Base-by-base conservation (phyloP, 2,329 filamentous ascomycete genomes). In the Pseudogymnoascus sp. region DNA sequence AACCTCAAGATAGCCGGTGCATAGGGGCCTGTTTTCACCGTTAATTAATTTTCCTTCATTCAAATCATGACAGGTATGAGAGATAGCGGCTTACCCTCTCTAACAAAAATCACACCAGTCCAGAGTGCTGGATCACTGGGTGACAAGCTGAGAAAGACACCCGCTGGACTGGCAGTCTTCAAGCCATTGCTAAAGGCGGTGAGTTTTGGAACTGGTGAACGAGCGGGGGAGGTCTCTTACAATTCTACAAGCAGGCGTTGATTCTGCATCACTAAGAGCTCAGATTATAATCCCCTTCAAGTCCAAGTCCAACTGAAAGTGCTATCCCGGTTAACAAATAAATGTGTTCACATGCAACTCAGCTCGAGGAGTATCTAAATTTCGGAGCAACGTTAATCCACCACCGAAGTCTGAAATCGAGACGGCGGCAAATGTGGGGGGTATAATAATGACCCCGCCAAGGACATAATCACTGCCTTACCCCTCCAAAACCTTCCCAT, bases 41-140 rank as follows among this genome's bases (percentile, higher is more conserved):
- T 4, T 23, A 23, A 62, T 40, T 28, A 63, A 56, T 38, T n/a
- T 59, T 34, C 14, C 28, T 28, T 7, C 59, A 34, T 43, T 37
- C 43, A 18, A 37, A 62, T n/a, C 42, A 63, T 64, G 62, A 66
- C 60, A 23, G 49, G 34, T 62, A 56, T 38, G 18, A 49, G 34
- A 53, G 6, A 36, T 69, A 38, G 65, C 61, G 21, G 63, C 67
- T 68, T 79, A 95, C 93, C 93, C 80, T 90, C 88, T 63, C 91
- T 89, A 66, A 96, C 86, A 73, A 97, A 97, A 28, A 97, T 80
- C 18, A 96, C 89, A n/a, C 91, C 93, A 34, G 88, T 88, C 93
- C 93, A 97, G 59, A 92, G 78, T 14, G 86, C 86, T 16, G 90
- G 86, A 72, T 96, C 88, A 23, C 89, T 89, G 0, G 91, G 90